These are phyloP conservation scores for Xylariaceae sp. DNA, from an alignment of 2,329 filamentous ascomycete species.

Conservation along the genomic window DNA sequence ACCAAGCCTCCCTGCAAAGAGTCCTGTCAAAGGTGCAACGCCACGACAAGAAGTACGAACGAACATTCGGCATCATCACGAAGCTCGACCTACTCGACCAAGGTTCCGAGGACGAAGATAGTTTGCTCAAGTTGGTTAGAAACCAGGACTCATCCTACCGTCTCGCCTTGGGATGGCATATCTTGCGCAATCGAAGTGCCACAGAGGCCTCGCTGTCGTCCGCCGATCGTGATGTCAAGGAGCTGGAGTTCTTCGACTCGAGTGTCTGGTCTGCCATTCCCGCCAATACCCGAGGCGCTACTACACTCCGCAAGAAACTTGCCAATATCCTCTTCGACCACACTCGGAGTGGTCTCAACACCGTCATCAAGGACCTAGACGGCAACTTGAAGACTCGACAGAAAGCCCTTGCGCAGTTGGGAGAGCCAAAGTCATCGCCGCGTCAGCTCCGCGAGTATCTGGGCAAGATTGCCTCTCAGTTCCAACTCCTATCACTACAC, in stretches of 20 bases:
- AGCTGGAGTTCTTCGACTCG: slow-evolving; percentile 31
- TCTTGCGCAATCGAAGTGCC: slow-evolving; percentile 45
- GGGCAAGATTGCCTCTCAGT: slow-evolving; percentile 34
- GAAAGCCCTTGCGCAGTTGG: slow-evolving; percentile 21
- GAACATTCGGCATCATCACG: slow-evolving; percentile 54
- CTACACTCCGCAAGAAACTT: slow-evolving; percentile 34
- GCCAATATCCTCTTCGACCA: slow-evolving; percentile 33
- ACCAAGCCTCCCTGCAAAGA: slow-evolving; percentile 46
- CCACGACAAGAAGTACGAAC: slow-evolving; percentile 38
- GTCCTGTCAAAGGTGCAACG: slow-evolving; percentile 41
- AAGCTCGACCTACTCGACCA: slow-evolving; percentile 44
- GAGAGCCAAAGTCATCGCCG: slow-evolving; percentile 25
- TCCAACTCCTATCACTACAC: slow-evolving; percentile 34
- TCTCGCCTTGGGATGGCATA: slow-evolving; percentile 46
- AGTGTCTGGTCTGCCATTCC: slow-evolving; percentile 28
- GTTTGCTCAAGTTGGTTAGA: slow-evolving; percentile 33
- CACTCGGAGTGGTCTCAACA: slow-evolving; percentile 27
- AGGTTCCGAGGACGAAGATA: slow-evolving; percentile 36
- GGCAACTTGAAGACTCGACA: slow-evolving; percentile 17
- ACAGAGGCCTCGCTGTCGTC: slow-evolving; percentile 20
- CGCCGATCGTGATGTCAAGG: slow-evolving; percentile 30
- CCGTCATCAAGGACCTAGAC: slow-evolving; percentile 28
- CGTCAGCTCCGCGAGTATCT: slow-evolving; percentile 32
- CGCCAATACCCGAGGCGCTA: slow-evolving; percentile 32
- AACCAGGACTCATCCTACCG: slow-evolving; percentile 30